Base-by-base conservation (phyloP, 345 rosid genomes). In the Salix suchowensis region DNA sequence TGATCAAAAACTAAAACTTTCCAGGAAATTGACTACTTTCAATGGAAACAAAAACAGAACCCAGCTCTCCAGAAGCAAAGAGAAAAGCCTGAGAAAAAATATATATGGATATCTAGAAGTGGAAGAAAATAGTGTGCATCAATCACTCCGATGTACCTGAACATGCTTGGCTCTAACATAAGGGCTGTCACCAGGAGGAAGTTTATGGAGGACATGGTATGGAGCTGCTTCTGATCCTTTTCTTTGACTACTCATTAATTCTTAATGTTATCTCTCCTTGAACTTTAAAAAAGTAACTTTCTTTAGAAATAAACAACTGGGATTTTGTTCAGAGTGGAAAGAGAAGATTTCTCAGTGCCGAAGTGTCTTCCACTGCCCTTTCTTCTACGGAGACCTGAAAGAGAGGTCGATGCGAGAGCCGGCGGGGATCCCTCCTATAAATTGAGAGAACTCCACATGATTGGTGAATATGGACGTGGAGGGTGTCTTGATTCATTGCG, bases 131-230 rank as follows among this genome's bases (percentile, higher is more conserved):
- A 1, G 10, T 15, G 19, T 1, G 67, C 5, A 52, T 37, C 10
- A 14, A 6, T 55, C 14, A 9, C 10, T 46, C 50, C 14, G 44
- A n/a, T 15, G 30, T 60, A 91, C 98, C 98, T 94, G 97, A 23
- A 94, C 95, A 78, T 88, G 95, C 75, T 94, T 94, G 68, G 97
- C 98, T 84, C 84, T 83, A 18, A 90, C 97, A 75, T 94, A 94
- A 36, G 97, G 97, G 67, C 92, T 78, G 71, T 92, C 98, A 15
- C 98, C 98, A 24, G 85, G 78, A 65, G 97, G 97, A 76, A 95
- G 91, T 81, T 92, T 94, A 74, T 88, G 93, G 70, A 84, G 65
- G 21, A 90, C 92, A 82, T 87, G 97, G 70, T 80, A 91, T 16
- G 82, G 68, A 34, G 40, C 16, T 68, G 66, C 15, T 60, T 74